These are phyloP conservation scores for Endoconidiophora polonica DNA, from an alignment of 2,329 filamentous ascomycete species.

Conservation along the genomic window DNA sequence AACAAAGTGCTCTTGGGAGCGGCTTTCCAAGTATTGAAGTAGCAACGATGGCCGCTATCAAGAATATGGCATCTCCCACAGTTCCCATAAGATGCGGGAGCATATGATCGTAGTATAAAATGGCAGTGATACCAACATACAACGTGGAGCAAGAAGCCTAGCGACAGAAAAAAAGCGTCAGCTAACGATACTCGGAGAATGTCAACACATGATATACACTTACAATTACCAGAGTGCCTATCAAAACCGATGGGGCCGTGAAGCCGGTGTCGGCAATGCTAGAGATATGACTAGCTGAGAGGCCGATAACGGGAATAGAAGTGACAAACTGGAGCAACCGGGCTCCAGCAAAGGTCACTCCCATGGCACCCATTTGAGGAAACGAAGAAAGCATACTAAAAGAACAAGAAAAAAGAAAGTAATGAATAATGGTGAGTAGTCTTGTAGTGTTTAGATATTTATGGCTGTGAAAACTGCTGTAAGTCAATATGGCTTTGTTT, in stretches of 20 bases:
- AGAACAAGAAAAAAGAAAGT: not conserved
- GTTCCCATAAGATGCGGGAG: conserved; percentile 57
- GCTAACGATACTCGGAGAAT: not conserved
- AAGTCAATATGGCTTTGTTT: not conserved
- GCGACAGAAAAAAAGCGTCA: conserved; percentile 13
- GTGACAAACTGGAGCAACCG: conserved; percentile 54
- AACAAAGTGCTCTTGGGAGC: conserved; percentile 62
- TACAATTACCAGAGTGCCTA: conserved; percentile 68
- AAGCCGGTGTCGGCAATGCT: conserved; percentile 52
- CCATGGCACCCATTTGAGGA: conserved; percentile 45
- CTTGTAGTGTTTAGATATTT: no score
- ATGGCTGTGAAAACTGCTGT: not conserved
- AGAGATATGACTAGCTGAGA: conserved; percentile 67
- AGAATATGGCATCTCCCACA: conserved; percentile 48
- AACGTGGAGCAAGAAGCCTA: conserved; percentile 64
- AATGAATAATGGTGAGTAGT: not conserved
- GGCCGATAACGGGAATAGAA: conserved; percentile 62
- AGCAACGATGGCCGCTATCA: conserved; percentile 64
- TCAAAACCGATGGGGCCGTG: conserved; percentile 52
- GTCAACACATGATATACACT: conserved; percentile 21
- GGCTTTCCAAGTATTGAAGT: conserved; percentile 65
- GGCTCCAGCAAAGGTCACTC: conserved; percentile 59
- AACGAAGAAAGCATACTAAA: no score
- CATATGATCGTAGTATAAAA: conserved; percentile 62
- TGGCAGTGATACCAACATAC: conserved; percentile 64